Percentiles rank a stretch among this genome's conserved stretches.
Conservation (phyloP, 2,329 filamentous ascomycete genomes). For the Leptographium procerum region DNA sequence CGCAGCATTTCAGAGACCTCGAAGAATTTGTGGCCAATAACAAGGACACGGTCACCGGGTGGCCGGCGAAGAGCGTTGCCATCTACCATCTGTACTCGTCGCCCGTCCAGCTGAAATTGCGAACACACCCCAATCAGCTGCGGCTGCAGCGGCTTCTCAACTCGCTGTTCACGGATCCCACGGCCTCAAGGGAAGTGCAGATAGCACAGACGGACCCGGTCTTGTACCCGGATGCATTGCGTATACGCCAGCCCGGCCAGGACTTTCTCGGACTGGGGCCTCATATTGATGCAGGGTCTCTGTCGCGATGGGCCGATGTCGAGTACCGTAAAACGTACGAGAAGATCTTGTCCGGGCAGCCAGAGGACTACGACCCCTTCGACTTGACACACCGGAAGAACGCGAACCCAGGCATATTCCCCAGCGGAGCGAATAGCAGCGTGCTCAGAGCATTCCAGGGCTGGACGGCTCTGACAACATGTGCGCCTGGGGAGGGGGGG, state of each 20-base stretch:
- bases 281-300: slow-evolving; percentile 31
- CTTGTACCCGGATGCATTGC: slow-evolving; percentile 26
- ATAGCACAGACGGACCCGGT: slow-evolving; percentile 21
- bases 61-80: not conserved
- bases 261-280: slow-evolving; percentile 29
- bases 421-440: slow-evolving; percentile 23
- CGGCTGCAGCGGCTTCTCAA: not conserved
- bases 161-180: slow-evolving; percentile 15
- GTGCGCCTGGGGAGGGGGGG: slow-evolving; percentile 23
- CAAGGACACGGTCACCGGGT: not conserved
- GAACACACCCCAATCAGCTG: not conserved
- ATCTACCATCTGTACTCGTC: not conserved
- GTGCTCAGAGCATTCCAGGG: slow-evolving; percentile 28
- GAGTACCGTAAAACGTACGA: slow-evolving; percentile 25
- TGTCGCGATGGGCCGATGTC: slow-evolving; percentile 29
- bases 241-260: slow-evolving; percentile 25
- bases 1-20: not conserved
- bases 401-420: slow-evolving; percentile 23
- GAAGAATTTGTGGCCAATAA: not conserved
- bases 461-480: slow-evolving; percentile 29
- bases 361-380: slow-evolving; percentile 24
- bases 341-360: slow-evolving; percentile 24
- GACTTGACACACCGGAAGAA: slow-evolving; percentile 23
- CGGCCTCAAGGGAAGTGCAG: not conserved
- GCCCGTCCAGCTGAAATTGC: not conserved